phyloP scores from a whole-genome alignment of 768 basidiomycete species.

The Hericium erinaceus region DNA sequence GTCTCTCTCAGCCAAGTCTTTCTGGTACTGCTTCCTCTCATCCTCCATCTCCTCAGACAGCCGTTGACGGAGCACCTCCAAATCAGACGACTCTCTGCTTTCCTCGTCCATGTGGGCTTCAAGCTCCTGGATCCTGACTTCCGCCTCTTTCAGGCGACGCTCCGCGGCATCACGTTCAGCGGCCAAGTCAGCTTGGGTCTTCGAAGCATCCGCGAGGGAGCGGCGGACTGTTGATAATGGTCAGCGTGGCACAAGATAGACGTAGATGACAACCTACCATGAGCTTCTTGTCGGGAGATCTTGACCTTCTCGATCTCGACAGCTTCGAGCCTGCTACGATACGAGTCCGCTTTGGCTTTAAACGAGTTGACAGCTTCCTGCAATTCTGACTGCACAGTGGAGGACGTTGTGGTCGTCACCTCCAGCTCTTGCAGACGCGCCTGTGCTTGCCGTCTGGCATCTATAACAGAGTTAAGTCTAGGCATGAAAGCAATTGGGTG shows the following conservation, averaged over 20 bases:
- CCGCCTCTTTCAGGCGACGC: conserved; percentile 38
- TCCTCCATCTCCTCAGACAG: conserved; percentile 73
- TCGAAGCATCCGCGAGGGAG: conserved; percentile 53
- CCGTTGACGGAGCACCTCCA: conserved; percentile 53
- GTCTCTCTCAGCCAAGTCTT: conserved; percentile 73
- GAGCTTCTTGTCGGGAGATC: conserved; percentile 52
- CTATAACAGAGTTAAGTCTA: conserved; percentile 23
- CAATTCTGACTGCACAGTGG: conserved; percentile 56
- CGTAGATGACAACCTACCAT: conserved; percentile 29
- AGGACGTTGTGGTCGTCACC: conserved; percentile 45
- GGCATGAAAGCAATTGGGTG: background rate
- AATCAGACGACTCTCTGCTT: conserved; percentile 56
- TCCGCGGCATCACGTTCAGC: conserved; percentile 46
- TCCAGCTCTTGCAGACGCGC: conserved; percentile 55
- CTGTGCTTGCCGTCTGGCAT: conserved; percentile 49
- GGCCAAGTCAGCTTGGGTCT: conserved; percentile 37
- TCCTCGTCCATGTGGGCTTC: conserved; percentile 59
- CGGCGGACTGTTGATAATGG: conserved; percentile 40
- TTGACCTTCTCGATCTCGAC: conserved; percentile 63
- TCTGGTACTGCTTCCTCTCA: conserved; percentile 67
- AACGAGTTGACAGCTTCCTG: conserved; percentile 56
- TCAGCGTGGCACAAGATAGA: background rate
- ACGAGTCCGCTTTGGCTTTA: conserved; percentile 51
- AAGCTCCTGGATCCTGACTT: conserved; percentile 46
- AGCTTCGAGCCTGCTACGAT: conserved; percentile 52